phyloP scores from a whole-genome alignment of 2,329 filamentous ascomycete genomes.

The Lasiodiplodia hormozganensis region DNA sequence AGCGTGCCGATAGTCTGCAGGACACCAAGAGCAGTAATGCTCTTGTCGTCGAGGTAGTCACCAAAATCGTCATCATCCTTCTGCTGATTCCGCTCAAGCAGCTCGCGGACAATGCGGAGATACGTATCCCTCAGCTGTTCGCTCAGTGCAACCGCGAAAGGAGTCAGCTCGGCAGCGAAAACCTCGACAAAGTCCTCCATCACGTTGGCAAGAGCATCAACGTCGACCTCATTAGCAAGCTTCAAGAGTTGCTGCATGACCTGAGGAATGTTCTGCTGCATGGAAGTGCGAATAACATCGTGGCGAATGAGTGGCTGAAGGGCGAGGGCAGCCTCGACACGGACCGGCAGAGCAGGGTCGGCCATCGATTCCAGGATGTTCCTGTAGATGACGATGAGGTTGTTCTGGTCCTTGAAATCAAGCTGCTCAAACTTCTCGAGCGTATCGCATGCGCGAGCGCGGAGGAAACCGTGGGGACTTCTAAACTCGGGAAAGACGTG shows the following conservation, averaged over 20 bases:
- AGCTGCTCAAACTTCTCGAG: slow-evolving; percentile 98
- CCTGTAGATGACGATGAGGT: slow-evolving; percentile 93
- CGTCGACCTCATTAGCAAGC: slow-evolving; percentile 95
- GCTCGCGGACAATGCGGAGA: slow-evolving; percentile 87
- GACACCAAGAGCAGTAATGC: slow-evolving; percentile 94
- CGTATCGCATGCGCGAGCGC: slow-evolving; percentile 93
- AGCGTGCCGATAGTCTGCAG: slow-evolving; percentile 97
- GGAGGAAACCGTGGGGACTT: slow-evolving; percentile 88
- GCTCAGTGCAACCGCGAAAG: slow-evolving; percentile 93
- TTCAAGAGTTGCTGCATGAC: slow-evolving; percentile 99
- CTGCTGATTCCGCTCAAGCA: slow-evolving; percentile 82
- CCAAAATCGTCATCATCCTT: slow-evolving; percentile 82
- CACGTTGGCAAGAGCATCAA: slow-evolving; percentile 95
- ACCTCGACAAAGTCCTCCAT: slow-evolving; percentile 99
- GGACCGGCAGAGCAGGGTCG: slow-evolving; percentile 88
- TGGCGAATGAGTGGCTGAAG: slow-evolving; percentile 95
- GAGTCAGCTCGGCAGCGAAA: slow-evolving; percentile 94
- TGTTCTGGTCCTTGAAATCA: slow-evolving; percentile 95
- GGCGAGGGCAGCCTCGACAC: slow-evolving; percentile 91
- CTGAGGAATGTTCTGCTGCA: slow-evolving; percentile 97
- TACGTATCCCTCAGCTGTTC: slow-evolving; percentile 97
- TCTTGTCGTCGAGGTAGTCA: slow-evolving; percentile 97
- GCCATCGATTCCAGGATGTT: slow-evolving; percentile 98
- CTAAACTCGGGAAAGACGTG: slow-evolving; percentile 99
- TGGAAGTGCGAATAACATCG: slow-evolving; percentile 89